Conservation (phyloP, 2,329 filamentous ascomycete genomes). For the Fusarium brachygibbosum region DNA sequence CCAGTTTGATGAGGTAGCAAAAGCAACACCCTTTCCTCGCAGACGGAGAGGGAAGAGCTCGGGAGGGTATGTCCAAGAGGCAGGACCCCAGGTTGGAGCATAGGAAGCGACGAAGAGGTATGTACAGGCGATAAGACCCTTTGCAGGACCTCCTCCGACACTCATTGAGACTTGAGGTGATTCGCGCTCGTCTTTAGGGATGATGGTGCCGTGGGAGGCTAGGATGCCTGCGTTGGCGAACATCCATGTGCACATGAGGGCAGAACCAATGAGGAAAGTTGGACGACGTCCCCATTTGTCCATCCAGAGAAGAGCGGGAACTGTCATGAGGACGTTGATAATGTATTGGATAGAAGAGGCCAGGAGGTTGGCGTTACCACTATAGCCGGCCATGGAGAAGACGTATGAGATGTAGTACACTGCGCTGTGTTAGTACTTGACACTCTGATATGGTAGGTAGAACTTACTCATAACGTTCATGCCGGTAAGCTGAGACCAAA, state of each 20-base stretch:
- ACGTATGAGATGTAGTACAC: constrained; percentile 72
- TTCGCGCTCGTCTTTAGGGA: constrained; percentile 60
- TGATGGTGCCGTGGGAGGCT: constrained; percentile 59
- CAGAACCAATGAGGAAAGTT: constrained; percentile 73
- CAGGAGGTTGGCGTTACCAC: constrained; percentile 64
- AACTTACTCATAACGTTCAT: constrained; percentile 70
- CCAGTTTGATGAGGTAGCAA: constrained; percentile 62
- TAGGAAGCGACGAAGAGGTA: constrained; percentile 72
- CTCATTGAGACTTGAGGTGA: constrained; percentile 65
- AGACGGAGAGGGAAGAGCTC: constrained; percentile 65
- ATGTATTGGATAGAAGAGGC: constrained; percentile 72
- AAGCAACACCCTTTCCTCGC: constrained; percentile 65
- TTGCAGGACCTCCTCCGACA: constrained; percentile 60
- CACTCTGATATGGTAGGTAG: rapidly evolving
- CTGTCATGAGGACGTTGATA: constrained; percentile 84
- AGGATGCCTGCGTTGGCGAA: constrained; percentile 67
- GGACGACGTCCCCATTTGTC: constrained; percentile 82
- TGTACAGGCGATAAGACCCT: constrained; percentile 75
- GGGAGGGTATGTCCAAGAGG: constrained; percentile 69
- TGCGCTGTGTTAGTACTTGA: not conserved
- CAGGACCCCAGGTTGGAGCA: constrained; percentile 62
- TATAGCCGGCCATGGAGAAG: constrained; percentile 57
- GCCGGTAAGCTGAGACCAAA: constrained; percentile 69
- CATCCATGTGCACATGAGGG: constrained; percentile 75
- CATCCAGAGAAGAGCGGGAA: constrained; percentile 80